Evolutionary conservation across 2,329 filamentous ascomycete genomes (phyloP).

Genomic region (Xylariaceae sp.): DNA sequence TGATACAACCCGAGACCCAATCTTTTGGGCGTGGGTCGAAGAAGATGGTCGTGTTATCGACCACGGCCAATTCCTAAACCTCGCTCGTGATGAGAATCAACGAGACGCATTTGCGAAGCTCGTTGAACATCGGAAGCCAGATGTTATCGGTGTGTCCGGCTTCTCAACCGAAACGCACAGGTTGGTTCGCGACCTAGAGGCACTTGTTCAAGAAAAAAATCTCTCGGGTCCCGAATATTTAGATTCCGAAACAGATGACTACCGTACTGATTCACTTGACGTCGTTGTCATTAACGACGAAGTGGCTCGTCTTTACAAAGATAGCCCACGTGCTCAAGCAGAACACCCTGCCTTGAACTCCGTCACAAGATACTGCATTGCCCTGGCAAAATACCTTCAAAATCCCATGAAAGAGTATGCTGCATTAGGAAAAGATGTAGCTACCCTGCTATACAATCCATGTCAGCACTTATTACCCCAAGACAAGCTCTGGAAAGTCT

Average conservation of each 20-base stretch:
- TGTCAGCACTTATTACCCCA: slow-evolving; percentile 85
- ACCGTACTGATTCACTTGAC: slow-evolving; percentile 74
- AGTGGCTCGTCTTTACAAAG: slow-evolving; percentile 92
- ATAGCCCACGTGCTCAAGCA: slow-evolving; percentile 70
- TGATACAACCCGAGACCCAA: slow-evolving; percentile 66
- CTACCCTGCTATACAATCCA: slow-evolving; percentile 81
- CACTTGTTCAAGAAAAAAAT: slow-evolving; percentile 71
- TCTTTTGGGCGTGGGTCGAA: slow-evolving; percentile 89
- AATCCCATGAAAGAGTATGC: slow-evolving; percentile 97
- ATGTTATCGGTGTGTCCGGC: slow-evolving; percentile 85
- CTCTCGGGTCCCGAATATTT: slow-evolving; percentile 78
- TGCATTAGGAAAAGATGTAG: slow-evolving; percentile 80
- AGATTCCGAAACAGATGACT: slow-evolving; percentile 70
- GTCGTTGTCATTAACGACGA: slow-evolving; percentile 94
- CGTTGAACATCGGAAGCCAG: slow-evolving; percentile 73
- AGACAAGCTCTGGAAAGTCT: slow-evolving; percentile 77
- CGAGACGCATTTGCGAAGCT: slow-evolving; percentile 71
- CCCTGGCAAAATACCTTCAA: slow-evolving; percentile 85
- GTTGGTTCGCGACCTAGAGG: slow-evolving; percentile 75
- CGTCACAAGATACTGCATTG: slow-evolving; percentile 84
- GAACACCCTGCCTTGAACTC: slow-evolving; percentile 80
- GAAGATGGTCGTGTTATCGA: slow-evolving; percentile 88
- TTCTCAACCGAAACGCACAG: slow-evolving; percentile 83
- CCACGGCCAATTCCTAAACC: slow-evolving; percentile 79
- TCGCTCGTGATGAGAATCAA: slow-evolving; percentile 65